phyloP scores from a whole-genome alignment of 2,329 filamentous ascomycete species.

The Verticillium nubilum region DNA sequence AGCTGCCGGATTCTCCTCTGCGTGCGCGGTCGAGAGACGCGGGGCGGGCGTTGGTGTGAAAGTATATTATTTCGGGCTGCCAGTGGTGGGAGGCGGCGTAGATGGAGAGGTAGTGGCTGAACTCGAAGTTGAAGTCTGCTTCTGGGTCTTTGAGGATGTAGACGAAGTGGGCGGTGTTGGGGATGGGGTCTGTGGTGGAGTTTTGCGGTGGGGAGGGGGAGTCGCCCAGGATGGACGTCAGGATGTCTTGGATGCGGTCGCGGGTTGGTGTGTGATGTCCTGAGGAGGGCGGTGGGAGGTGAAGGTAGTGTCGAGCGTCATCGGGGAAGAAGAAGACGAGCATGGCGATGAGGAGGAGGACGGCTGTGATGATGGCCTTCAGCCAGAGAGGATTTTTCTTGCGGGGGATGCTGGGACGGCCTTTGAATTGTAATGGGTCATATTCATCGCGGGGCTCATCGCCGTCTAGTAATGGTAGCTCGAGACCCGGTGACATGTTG shows the following conservation, averaged over 20 bases:
- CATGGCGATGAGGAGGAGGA: not conserved
- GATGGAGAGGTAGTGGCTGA: constrained; percentile 18
- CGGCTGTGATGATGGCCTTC: not conserved
- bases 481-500: not conserved
- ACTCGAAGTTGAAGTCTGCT: constrained; percentile 15
- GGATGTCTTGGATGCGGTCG: not conserved
- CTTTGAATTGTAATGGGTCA: not conserved
- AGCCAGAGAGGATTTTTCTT: not conserved
- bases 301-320: not conserved
- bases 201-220: not conserved
- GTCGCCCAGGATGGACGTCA: not conserved
- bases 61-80: constrained; percentile 15
- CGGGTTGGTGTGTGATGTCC: not conserved
- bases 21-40: constrained; percentile 9
- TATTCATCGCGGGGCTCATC: not conserved
- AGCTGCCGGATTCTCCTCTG: constrained; percentile 11
- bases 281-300: not conserved
- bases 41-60: constrained; percentile 18
- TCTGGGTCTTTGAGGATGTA: constrained; percentile 13
- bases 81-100: constrained; percentile 14
- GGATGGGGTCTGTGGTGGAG: constrained; percentile 10
- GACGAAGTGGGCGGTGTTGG: constrained; percentile 18
- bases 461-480: not conserved
- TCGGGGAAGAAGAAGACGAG: not conserved
- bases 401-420: not conserved